Conservation (phyloP, 163 green algal species). For the Chloromonas sp. region DNA sequence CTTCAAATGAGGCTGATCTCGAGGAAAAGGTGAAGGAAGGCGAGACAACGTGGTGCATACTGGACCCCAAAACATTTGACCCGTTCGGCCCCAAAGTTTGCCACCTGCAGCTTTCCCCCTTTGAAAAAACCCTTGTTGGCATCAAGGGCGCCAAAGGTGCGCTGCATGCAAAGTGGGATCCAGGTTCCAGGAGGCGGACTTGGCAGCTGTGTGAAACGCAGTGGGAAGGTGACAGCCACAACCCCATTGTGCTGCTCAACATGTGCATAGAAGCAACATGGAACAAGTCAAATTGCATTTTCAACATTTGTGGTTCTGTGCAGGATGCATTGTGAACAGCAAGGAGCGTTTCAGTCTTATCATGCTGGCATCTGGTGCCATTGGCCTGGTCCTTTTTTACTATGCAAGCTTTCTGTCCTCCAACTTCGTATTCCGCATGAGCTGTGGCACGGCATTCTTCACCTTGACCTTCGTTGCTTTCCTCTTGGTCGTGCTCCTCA, state of each 20-base stretch:
- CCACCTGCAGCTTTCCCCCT: conserved; percentile 13
- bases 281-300: too few species aligned
- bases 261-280: neutral
- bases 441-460: conserved; percentile 26
- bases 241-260: neutral
- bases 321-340: conserved; percentile 7
- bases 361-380: conserved; percentile 6
- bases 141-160: conserved; percentile 9
- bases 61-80: neutral
- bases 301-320: neutral
- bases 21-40: neutral
- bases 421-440: conserved; percentile 25
- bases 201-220: neutral
- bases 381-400: conserved; percentile 13
- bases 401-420: conserved; percentile 14
- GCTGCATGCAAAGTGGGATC: neutral
- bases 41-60: conserved; percentile 2
- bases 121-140: conserved; percentile 10
- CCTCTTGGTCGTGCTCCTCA: conserved; percentile 22
- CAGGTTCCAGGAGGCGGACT: too few species aligned
- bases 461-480: conserved; percentile 26
- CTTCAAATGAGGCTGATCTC: neutral
- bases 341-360: neutral
- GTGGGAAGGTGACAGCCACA: neutral
- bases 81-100: conserved; percentile 6